Conservation (phyloP, 2,329 filamentous ascomycete genomes). For the Alternaria ventricosa region DNA sequence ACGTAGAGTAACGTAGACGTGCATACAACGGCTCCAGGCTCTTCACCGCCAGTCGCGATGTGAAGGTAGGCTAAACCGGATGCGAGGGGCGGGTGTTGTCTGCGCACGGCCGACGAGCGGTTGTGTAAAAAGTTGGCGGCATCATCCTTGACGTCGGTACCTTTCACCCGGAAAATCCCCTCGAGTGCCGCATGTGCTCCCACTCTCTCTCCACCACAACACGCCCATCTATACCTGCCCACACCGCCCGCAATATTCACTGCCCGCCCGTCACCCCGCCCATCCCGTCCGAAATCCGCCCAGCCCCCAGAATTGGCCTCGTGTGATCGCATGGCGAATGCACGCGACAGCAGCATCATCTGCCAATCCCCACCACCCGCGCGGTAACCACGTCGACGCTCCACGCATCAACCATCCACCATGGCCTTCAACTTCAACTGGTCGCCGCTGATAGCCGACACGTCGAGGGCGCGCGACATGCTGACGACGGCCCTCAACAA, state of each 20-base stretch:
- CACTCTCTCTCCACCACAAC: conserved; percentile 33
- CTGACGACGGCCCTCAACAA: conserved; percentile 96
- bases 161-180: conserved; percentile 36
- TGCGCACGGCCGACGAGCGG: conserved; percentile 13
- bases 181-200: conserved; percentile 13
- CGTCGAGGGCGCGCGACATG: conserved; percentile 88
- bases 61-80: neutral
- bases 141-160: conserved; percentile 24
- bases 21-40: conserved; percentile 9
- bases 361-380: conserved; percentile 18
- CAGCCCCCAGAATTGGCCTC: conserved; percentile 14
- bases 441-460: conserved; percentile 97
- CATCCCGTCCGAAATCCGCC: conserved; percentile 6
- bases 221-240: conserved; percentile 2
- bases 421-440: conserved; percentile 99
- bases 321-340: conserved; percentile 47
- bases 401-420: conserved; percentile 23
- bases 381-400: conserved; percentile 28
- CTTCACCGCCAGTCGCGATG: conserved; percentile 15
- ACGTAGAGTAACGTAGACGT: neutral
- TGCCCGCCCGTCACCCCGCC: conserved; percentile 3
- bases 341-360: conserved; percentile 46
- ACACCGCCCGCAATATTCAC: conserved; percentile 3
- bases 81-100: neutral
- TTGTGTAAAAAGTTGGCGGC: conserved; percentile 30